These are phyloP conservation scores for Udeniomyces megalosporus DNA, from an alignment of 768 basidiomycete genomes.

Conservation along the genomic window DNA sequence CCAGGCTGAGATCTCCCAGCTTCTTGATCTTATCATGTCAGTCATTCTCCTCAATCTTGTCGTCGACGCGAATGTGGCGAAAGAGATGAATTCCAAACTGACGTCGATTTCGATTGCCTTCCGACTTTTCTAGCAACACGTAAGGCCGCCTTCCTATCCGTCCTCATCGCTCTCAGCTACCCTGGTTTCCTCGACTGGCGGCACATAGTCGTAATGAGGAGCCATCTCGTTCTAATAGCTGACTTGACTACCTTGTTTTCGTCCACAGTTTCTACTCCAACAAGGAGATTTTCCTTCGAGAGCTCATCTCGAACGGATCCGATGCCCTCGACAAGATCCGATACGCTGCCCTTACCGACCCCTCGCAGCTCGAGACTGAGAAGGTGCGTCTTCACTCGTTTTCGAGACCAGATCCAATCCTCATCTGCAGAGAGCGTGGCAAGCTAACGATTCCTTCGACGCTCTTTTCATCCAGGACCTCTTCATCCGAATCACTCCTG, in stretches of 20 bases:
- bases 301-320: constrained; percentile 54
- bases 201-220: neutral
- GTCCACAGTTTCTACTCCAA: constrained; percentile 94
- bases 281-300: constrained; percentile 99
- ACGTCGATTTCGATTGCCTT: too few relatives aligned
- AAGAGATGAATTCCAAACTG: too few relatives aligned
- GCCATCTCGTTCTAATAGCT: constrained; percentile 11
- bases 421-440: too few relatives aligned
- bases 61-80: too few relatives aligned
- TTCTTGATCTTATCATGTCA: constrained; percentile 93
- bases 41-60: too few relatives aligned
- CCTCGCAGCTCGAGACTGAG: constrained; percentile 68
- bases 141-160: too few relatives aligned
- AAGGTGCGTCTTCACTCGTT: constrained; percentile 40
- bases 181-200: constrained; percentile 11
- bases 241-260: neutral
- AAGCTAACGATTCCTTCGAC: too few relatives aligned
- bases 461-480: constrained; percentile 2
- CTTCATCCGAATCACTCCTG: constrained; percentile 17
- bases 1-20: constrained; percentile 88
- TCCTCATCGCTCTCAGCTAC: too few relatives aligned
- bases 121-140: too few relatives aligned
- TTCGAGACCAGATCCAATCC: too few relatives aligned
- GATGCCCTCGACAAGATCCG: constrained; percentile 99
- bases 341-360: constrained; percentile 71